These are phyloP conservation scores for Paramecium caudatum DNA, from an alignment of 73 alveolate genomes.

Conservation along the genomic window DNA sequence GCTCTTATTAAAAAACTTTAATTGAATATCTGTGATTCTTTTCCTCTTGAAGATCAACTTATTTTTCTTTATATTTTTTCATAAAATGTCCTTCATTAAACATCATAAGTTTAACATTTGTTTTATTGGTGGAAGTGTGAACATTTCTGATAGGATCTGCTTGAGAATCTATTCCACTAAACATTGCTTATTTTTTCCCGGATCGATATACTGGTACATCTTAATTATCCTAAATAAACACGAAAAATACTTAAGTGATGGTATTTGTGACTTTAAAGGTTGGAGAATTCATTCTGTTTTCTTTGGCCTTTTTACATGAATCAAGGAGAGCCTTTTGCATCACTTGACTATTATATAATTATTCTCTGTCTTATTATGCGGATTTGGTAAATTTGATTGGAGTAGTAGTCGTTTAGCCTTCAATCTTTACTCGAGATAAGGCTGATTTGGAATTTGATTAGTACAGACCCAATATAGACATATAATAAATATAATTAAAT, in stretches of 20 bases:
- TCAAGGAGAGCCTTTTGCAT: slow-evolving; percentile 26
- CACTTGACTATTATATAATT: slow-evolving; percentile 7
- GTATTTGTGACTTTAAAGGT: slow-evolving; percentile 46
- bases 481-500: slow-evolving; percentile 5
- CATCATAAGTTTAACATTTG: slow-evolving; percentile 42
- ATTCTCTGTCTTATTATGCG: slow-evolving; percentile 15
- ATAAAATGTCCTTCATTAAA: slow-evolving; percentile 61
- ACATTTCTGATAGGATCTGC: slow-evolving; percentile 36
- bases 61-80: slow-evolving; percentile 17
- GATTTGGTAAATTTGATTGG: slow-evolving; percentile 19
- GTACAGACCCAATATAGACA: not conserved
- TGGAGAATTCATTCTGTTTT: slow-evolving; percentile 50
- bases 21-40: slow-evolving; percentile 23
- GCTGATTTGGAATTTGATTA: slow-evolving; percentile 3
- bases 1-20: slow-evolving; percentile 18
- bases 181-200: slow-evolving; percentile 28
- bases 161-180: slow-evolving; percentile 39
- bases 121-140: not conserved
- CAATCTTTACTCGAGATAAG: not conserved
- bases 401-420: not conserved
- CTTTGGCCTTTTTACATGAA: not conserved
- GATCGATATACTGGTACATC: slow-evolving; percentile 6
- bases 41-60: not conserved
- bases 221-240: not conserved
- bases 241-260: not conserved